A percentile compares a stretch with the other conserved stretches of the same genome.
These are phyloP conservation scores for Rhexocercosporidium sp. DNA, from an alignment of 2,329 filamentous ascomycete genomes.

Conservation along the genomic window DNA sequence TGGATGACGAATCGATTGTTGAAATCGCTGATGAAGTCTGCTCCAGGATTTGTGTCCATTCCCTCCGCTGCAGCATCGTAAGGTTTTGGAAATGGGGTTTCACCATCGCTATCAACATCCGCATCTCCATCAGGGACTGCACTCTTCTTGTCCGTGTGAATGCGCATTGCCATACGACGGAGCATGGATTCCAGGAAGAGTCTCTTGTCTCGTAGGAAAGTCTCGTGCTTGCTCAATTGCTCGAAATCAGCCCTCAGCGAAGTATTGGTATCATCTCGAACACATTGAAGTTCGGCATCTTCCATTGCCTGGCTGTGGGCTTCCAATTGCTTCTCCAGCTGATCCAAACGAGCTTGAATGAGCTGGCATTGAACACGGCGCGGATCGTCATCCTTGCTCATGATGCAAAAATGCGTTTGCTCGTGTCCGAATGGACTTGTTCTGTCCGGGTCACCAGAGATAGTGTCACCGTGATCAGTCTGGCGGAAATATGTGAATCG, in stretches of 20 bases:
- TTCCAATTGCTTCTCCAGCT: conserved; percentile 78
- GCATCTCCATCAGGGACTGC: conserved; percentile 38
- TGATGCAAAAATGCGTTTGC: conserved; percentile 92
- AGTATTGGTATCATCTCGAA: conserved; percentile 56
- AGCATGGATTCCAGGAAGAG: conserved; percentile 63
- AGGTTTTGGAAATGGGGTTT: conserved; percentile 35
- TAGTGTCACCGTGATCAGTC: conserved; percentile 85
- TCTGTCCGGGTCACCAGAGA: conserved; percentile 78
- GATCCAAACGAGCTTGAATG: conserved; percentile 79
- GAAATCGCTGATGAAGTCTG: conserved; percentile 92
- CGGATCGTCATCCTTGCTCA: conserved; percentile 89
- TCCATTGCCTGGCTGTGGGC: conserved; percentile 74
- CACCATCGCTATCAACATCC: conserved; percentile 47
- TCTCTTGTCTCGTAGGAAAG: conserved; percentile 62
- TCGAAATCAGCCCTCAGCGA: conserved; percentile 64
- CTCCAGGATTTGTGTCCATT: conserved; percentile 71
- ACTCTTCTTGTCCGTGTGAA: conserved; percentile 37
- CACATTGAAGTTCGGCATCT: conserved; percentile 74
- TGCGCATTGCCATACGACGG: conserved; percentile 40
- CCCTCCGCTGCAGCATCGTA: conserved; percentile 52
- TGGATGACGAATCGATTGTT: conserved; percentile 98
- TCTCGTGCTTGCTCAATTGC: conserved; percentile 59
- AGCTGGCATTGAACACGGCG: conserved; percentile 86
- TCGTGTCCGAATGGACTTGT: conserved; percentile 93
- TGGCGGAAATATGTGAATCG: conserved; percentile 96